Percentiles rank a stretch among this genome's conserved stretches.
phyloP scores from a whole-genome alignment of 179 eudicot species.

The Silene vulgaris region DNA sequence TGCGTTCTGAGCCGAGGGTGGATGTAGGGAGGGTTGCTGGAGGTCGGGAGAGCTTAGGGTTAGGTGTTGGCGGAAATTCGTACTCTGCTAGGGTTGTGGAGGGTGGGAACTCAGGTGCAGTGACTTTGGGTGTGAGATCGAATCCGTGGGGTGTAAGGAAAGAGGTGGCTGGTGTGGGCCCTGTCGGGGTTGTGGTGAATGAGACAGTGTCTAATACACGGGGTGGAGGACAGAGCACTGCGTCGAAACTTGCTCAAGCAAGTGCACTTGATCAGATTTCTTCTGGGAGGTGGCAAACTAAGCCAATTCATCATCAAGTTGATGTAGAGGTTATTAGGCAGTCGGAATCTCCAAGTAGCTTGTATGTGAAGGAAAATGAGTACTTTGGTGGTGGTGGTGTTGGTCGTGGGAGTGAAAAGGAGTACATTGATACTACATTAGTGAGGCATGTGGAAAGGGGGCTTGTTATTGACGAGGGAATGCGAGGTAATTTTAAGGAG shows the following conservation, averaged over 20 bases:
- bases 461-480: constrained; percentile 39
- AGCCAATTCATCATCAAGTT: constrained; percentile 42
- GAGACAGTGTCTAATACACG: constrained; percentile 38
- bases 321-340: constrained; percentile 59
- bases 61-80: constrained; percentile 33
- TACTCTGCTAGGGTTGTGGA: constrained; percentile 56
- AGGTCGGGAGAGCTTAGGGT: constrained; percentile 26
- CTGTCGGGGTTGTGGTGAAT: constrained; percentile 10
- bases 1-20: constrained; percentile 38
- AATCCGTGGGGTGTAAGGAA: constrained; percentile 77
- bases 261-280: constrained; percentile 91
- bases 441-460: constrained; percentile 48
- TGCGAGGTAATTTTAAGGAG: constrained; percentile 38
- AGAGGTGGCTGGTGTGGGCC: constrained; percentile 31
- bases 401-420: constrained; percentile 34
- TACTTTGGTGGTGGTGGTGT: constrained; percentile 23
- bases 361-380: constrained; percentile 31
- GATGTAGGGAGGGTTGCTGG: constrained; percentile 37
- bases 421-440: constrained; percentile 34
- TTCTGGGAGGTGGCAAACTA: constrained; percentile 90
- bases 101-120: constrained; percentile 28
- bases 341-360: constrained; percentile 37
- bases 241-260: constrained; percentile 72
- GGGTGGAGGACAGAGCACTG: constrained; percentile 53
- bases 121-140: constrained; percentile 34